These are phyloP conservation scores for Penicillium daleae DNA, from an alignment of 495 filamentous ascomycete species.

Conservation along the genomic window DNA sequence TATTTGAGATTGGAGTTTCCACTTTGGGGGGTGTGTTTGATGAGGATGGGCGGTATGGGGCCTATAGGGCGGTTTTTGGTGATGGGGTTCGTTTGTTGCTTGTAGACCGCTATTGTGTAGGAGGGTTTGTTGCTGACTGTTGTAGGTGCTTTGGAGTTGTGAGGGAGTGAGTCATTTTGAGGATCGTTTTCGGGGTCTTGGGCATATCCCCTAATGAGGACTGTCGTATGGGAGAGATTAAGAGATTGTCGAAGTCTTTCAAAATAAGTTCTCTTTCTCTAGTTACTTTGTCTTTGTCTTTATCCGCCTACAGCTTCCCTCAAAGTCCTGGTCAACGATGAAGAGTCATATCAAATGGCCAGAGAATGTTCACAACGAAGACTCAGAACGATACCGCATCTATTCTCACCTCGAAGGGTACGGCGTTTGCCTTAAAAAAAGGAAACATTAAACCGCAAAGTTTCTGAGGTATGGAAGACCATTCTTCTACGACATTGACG, in stretches of 20 bases:
- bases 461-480: too few species aligned
- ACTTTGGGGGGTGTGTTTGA: not conserved
- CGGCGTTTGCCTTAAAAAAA: too few species aligned
- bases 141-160: not conserved
- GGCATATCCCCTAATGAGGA: not conserved
- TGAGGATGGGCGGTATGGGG: not conserved
- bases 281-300: not conserved
- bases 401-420: too few species aligned
- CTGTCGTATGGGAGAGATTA: not conserved
- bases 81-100: not conserved
- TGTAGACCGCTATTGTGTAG: conserved; percentile 6
- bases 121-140: not conserved
- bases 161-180: not conserved
- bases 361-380: too few species aligned
- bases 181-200: not conserved
- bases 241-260: too few species aligned
- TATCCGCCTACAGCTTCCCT: too few species aligned
- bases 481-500: too few species aligned
- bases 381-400: too few species aligned
- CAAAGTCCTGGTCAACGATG: too few species aligned
- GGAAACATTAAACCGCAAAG: too few species aligned
- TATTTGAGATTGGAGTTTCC: not conserved
- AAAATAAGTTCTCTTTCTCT: not conserved
- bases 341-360: not conserved
- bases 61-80: not conserved